Conservation (phyloP, 257 asterid genomes). For the Leptodermis oblonga region DNA sequence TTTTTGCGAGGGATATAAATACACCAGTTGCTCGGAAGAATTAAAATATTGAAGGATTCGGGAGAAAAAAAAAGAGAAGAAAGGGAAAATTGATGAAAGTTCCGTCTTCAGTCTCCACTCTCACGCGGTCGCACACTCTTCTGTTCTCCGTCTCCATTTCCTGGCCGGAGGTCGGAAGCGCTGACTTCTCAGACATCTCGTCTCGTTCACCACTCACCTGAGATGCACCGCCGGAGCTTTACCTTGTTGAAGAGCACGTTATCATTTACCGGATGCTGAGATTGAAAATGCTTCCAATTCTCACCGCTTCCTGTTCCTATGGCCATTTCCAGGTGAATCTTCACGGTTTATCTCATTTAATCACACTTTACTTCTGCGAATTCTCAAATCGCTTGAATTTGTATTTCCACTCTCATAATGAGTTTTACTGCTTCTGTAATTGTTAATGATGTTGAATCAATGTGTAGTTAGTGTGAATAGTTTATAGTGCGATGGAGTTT, state of each 20-base stretch:
- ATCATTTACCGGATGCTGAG: conserved; percentile 14
- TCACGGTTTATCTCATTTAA: background rate
- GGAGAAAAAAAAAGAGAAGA: background rate
- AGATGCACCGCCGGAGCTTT: conserved; percentile 6
- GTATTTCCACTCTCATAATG: background rate
- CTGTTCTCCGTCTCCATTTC: background rate
- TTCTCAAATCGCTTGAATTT: background rate
- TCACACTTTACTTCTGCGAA: background rate
- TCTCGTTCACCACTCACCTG: background rate
- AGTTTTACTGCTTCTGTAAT: background rate
- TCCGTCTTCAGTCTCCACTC: background rate
- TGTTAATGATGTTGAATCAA: background rate
- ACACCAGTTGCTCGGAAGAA: too few relatives aligned
- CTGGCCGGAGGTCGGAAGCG: background rate
- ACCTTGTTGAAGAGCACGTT: background rate
- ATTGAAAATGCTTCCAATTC: conserved; percentile 34
- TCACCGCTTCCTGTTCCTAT: conserved; percentile 34
- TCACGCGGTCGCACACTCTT: background rate
- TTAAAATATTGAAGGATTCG: background rate
- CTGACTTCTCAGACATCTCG: background rate
- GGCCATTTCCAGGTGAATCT: conserved; percentile 55
- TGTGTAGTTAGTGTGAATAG: background rate
- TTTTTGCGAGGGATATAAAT: too few relatives aligned
- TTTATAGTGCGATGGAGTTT: background rate
- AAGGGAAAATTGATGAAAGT: background rate